These are phyloP conservation scores for Gremmenia infestans DNA, from an alignment of 2,329 filamentous ascomycete genomes.

Conservation along the genomic window DNA sequence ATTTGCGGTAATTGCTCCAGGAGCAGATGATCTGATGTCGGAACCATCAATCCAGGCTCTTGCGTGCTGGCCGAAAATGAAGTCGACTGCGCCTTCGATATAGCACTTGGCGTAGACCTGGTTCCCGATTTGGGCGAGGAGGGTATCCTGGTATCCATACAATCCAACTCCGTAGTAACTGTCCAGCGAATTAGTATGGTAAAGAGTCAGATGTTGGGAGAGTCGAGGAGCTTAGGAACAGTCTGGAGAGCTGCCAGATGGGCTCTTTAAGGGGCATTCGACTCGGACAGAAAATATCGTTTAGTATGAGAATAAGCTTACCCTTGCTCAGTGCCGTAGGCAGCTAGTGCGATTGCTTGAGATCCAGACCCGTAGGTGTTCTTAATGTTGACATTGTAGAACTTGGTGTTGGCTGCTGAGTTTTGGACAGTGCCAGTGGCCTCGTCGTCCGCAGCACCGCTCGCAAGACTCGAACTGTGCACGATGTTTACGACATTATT, in stretches of 20 bases:
- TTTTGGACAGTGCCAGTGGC: slow-evolving; percentile 32
- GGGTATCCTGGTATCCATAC: slow-evolving; percentile 53
- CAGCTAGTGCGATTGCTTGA: slow-evolving; percentile 50
- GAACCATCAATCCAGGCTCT: slow-evolving; percentile 47
- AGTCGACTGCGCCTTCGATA: slow-evolving; percentile 55
- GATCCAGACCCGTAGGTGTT: slow-evolving; percentile 46
- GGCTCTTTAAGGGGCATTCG: too few species aligned
- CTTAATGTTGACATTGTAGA: slow-evolving; percentile 56
- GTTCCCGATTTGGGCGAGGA: slow-evolving; percentile 44
- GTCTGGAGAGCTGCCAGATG: too few species aligned
- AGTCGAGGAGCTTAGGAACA: too few species aligned
- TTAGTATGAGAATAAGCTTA: too few species aligned
- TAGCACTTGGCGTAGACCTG: slow-evolving; percentile 52
- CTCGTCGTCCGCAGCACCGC: slow-evolving; percentile 38
- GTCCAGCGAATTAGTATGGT: too few species aligned
- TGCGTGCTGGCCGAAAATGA: slow-evolving; percentile 52
- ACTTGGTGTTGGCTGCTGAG: slow-evolving; percentile 42
- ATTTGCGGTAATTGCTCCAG: slow-evolving; percentile 42
- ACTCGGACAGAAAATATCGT: too few species aligned
- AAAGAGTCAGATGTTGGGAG: too few species aligned
- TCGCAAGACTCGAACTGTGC: slow-evolving; percentile 37
- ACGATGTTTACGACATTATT: slow-evolving; percentile 45
- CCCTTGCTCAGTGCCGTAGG: slow-evolving; percentile 45
- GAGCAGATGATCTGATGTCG: slow-evolving; percentile 41
- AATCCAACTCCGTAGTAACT: slow-evolving; percentile 51